Conservation (phyloP, 352 stramenopile species). For the Phytophthora gonapodyides region DNA sequence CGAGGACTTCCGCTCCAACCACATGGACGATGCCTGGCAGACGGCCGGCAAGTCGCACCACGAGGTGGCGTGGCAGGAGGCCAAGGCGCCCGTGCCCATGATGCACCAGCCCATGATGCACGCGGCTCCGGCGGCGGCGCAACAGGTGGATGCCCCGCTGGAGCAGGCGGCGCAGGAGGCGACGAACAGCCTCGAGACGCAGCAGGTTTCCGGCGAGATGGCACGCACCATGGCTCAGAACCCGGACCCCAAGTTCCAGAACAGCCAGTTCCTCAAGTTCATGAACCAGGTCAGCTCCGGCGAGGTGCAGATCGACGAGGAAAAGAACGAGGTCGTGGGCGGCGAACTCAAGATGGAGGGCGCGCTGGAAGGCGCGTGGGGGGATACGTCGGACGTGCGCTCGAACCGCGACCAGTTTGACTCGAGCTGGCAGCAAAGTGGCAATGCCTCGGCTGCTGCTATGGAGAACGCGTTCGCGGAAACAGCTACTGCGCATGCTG, state of each 20-base stretch:
- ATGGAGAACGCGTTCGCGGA: constrained; percentile 68
- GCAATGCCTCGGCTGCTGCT: constrained; percentile 25
- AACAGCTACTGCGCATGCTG: constrained; percentile 24
- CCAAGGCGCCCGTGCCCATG: constrained; percentile 46
- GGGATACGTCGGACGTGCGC: constrained; percentile 47
- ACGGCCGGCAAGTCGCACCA: constrained; percentile 59
- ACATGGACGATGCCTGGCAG: constrained; percentile 68
- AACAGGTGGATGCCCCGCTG: constrained; percentile 31
- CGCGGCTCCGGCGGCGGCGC: constrained; percentile 4
- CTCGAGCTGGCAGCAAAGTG: constrained; percentile 51
- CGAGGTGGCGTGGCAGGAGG: constrained; percentile 69
- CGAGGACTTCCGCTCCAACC: constrained; percentile 67
- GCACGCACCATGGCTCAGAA: constrained; percentile 81
- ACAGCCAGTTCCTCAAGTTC: constrained; percentile 88
- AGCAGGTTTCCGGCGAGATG: constrained; percentile 69
- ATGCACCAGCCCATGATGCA: constrained; percentile 46
- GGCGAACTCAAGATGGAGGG: constrained; percentile 49
- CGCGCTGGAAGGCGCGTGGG: constrained; percentile 70
- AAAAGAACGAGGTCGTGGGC: constrained; percentile 69
- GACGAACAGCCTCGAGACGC: constrained; percentile 42
- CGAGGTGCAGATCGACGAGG: constrained; percentile 78
- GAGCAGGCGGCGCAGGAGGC: constrained; percentile 36
- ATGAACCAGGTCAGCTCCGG: constrained; percentile 82
- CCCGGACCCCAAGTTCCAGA: constrained; percentile 78
- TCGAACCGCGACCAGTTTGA: constrained; percentile 72